Base-by-base conservation (phyloP, 164 flowering plant species). In the Euptelea pleiosperma region DNA sequence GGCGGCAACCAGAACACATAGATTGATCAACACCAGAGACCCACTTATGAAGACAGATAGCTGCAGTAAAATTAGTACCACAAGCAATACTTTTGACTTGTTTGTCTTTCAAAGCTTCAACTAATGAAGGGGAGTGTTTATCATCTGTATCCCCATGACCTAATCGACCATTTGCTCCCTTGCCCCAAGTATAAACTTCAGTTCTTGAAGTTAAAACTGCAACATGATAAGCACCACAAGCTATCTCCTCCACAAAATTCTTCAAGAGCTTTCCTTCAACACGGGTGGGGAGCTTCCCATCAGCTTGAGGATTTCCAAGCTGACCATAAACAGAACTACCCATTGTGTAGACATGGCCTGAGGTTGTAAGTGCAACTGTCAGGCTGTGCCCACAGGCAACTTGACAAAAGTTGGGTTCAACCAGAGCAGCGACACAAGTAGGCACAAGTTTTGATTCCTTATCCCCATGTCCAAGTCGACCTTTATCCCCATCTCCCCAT, bases 401-500 rank as follows among this genome's bases (percentile, higher is more conserved):
- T 76, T 75, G 94, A 65, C 96, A 83, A 69, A 93, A 93, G 65
- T 82, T 93, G 36, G 95, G 96, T 30, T 93, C 97, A 61, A 86
- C 93, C 50, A 93, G 89, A 57, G 96, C 90, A 60, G 97, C 96
- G 61, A 93, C 99, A 74, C 97, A 86, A 10, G 99, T 93, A 28
- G 99, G 99, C 30, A 86, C 94, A 66, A 93, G 86, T 77, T 72
- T 93, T 36, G 91, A 55, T 65, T 93, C 97, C 74, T 78, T 86
- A 71, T 90, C 93, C 47, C 97, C 96, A 76, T 93, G 97, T 34
- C 99, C 99, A 55, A 93, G 88, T 64, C 95, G 79, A 66, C 89
- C 84, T 75, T 90, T 93, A 65, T 90, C 99, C 6, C 99, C 99
- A 77, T 93, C 97, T 42, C 99, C 99, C 99, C 99, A 93, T 0